A percentile compares a stretch with the other conserved stretches of the same genome.
phyloP scores from a whole-genome alignment of 2,329 filamentous ascomycete species.

The Emergomyces orientalis region DNA sequence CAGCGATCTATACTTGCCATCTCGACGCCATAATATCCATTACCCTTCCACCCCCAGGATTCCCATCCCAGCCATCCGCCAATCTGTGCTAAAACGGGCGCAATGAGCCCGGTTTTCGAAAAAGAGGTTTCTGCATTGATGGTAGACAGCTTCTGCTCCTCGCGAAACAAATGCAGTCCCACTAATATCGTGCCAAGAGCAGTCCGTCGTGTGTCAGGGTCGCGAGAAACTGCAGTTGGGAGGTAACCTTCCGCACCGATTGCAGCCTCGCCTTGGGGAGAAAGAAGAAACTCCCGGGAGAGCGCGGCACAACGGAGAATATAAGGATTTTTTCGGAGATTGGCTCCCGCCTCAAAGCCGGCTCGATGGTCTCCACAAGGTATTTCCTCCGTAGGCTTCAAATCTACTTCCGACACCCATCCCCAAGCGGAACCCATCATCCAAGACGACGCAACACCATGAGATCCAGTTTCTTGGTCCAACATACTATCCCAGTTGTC shows the following conservation, averaged over 20 bases:
- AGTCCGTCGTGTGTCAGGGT: slow-evolving; percentile 50
- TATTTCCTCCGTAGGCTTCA: slow-evolving; percentile 22
- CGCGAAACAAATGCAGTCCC: slow-evolving; percentile 73
- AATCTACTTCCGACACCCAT: slow-evolving; percentile 57
- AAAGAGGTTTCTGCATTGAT: slow-evolving; percentile 42
- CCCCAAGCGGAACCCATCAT: slow-evolving; percentile 58
- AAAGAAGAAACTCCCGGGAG: slow-evolving; percentile 57
- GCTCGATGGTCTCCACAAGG: slow-evolving; percentile 5
- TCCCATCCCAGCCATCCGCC: slow-evolving; percentile 71
- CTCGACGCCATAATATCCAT: slow-evolving; percentile 53
- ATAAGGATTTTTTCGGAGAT: slow-evolving; percentile 34
- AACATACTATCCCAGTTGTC: slow-evolving; percentile 44
- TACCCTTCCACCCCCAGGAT: slow-evolving; percentile 47
- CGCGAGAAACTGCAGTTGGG: slow-evolving; percentile 49
- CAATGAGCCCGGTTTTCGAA: slow-evolving; percentile 45
- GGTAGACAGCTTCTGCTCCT: slow-evolving; percentile 77
- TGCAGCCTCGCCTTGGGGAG: slow-evolving; percentile 47
- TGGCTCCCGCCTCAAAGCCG: slow-evolving; percentile 13
- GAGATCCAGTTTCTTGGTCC: slow-evolving; percentile 35
- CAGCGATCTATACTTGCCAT: slow-evolving; percentile 46
- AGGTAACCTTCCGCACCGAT: slow-evolving; percentile 53
- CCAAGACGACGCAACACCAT: slow-evolving; percentile 35
- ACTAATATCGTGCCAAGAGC: slow-evolving; percentile 60
- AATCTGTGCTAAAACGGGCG: slow-evolving; percentile 71
- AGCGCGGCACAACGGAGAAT: slow-evolving; percentile 45